A percentile compares a stretch with the other conserved stretches of the same genome.
Conservation (phyloP, 345 rosid genomes). For the Raphanus raphanistrum region DNA sequence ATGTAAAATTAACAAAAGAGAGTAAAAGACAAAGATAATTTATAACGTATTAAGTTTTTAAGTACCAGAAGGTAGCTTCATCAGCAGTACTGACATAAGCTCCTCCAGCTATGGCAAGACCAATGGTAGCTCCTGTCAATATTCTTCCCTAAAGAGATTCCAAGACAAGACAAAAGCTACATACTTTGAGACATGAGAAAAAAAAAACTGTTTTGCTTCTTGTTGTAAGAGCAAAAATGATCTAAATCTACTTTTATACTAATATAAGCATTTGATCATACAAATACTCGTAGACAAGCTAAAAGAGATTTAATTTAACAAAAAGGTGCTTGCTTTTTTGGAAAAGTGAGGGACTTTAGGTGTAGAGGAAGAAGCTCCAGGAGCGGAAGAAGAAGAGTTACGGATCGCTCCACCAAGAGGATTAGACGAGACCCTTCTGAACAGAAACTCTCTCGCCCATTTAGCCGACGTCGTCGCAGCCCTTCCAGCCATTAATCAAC, state of each 20-base stretch:
- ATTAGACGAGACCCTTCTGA: slow-evolving; percentile 42
- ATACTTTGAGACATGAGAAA: neutral
- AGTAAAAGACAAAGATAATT: neutral
- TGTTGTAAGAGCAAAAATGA: neutral
- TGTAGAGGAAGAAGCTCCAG: slow-evolving; percentile 45
- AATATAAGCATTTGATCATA: slow-evolving; percentile 2
- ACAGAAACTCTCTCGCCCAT: slow-evolving; percentile 45
- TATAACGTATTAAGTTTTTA: slow-evolving; percentile 4
- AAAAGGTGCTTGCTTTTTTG: slow-evolving; percentile 50
- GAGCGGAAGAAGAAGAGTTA: slow-evolving; percentile 51
- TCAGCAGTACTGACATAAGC: slow-evolving; percentile 96
- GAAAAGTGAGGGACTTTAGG: slow-evolving; percentile 81
- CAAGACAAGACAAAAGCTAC: slow-evolving; percentile 19
- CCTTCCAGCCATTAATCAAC: slow-evolving; percentile 51
- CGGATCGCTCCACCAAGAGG: slow-evolving; percentile 48
- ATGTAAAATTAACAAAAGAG: neutral
- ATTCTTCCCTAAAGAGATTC: slow-evolving; percentile 62
- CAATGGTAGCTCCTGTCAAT: slow-evolving; percentile 81
- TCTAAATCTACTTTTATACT: neutral
- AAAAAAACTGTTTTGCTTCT: neutral
- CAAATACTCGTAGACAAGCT: neutral
- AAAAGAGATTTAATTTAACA: neutral
- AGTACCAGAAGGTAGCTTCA: slow-evolving; percentile 98
- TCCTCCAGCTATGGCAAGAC: slow-evolving; percentile 86
- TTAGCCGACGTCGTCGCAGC: slow-evolving; percentile 39